A percentile compares a stretch with the other conserved stretches of the same genome.
phyloP scores from a whole-genome alignment of 2,329 filamentous ascomycete genomes.

The Bisporella sp. region DNA sequence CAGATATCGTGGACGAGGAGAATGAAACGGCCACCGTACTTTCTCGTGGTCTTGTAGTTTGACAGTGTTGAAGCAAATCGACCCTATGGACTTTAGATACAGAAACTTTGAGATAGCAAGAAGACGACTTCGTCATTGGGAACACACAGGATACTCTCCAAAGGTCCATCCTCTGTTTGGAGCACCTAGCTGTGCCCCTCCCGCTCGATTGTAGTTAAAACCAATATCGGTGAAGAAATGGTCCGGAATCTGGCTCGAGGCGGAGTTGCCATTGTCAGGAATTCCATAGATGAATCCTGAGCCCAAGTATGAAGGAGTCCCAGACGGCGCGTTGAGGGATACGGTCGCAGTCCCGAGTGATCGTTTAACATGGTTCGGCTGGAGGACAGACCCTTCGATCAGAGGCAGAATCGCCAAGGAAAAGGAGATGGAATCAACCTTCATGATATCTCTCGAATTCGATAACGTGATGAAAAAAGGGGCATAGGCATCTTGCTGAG shows the following conservation, averaged over 20 bases:
- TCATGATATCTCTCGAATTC: too few relatives aligned
- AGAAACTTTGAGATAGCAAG: background rate
- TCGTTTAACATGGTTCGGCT: slow-evolving; percentile 7
- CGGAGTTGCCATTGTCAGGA: slow-evolving; percentile 22
- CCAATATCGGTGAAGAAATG: slow-evolving; percentile 33
- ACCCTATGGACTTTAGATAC: background rate
- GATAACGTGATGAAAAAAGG: too few relatives aligned
- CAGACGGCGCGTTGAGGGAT: slow-evolving; percentile 26
- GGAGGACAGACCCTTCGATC: slow-evolving; percentile 7
- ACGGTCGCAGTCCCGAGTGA: slow-evolving; percentile 20
- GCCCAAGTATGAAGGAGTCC: slow-evolving; percentile 30
- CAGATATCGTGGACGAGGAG: slow-evolving; percentile 36
- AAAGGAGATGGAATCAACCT: too few relatives aligned
- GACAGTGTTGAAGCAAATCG: slow-evolving; percentile 35
- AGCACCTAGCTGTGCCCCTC: slow-evolving; percentile 33
- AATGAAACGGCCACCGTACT: slow-evolving; percentile 35
- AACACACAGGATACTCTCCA: slow-evolving; percentile 13
- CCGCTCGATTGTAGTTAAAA: slow-evolving; percentile 33
- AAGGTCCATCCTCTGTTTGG: slow-evolving; percentile 33
- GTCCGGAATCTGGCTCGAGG: slow-evolving; percentile 31
- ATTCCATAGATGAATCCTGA: slow-evolving; percentile 37
- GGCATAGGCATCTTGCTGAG: too few relatives aligned
- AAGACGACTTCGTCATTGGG: background rate
- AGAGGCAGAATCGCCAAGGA: background rate
- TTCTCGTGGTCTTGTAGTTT: slow-evolving; percentile 36